Conservation (phyloP, 345 rosid genomes). For the Sapria himalayana region DNA sequence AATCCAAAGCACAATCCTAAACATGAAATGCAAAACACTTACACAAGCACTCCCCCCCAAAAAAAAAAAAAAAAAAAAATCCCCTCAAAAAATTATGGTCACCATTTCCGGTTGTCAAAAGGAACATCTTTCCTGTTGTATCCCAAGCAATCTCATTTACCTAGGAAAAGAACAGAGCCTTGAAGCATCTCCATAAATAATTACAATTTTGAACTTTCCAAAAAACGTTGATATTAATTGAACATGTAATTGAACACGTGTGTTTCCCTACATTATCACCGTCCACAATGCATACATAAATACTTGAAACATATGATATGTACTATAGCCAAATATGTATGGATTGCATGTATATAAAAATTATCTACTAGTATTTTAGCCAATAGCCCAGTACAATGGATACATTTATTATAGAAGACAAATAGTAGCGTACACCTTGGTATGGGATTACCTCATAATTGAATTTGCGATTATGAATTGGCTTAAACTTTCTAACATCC, state of each 20-base stretch:
- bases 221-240: no score
- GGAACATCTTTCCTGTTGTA: constrained; percentile 81
- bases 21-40: background rate
- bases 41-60: background rate
- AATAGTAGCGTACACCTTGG: no score
- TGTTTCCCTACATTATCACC: no score
- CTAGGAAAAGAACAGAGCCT: constrained; percentile 14
- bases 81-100: constrained; percentile 9
- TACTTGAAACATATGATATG: no score
- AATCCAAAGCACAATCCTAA: background rate
- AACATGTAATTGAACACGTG: no score
- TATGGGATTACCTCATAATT: constrained; percentile 49
- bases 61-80: background rate
- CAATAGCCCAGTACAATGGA: no score
- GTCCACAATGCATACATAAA: no score
- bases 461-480: constrained; percentile 71
- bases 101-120: constrained; percentile 95
- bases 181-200: background rate
- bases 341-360: no score
- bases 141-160: constrained; percentile 99
- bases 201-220: background rate
- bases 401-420: no score
- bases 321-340: no score
- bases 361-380: no score
- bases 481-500: constrained; percentile 94